Evolutionary conservation across 2,329 filamentous ascomycete species (phyloP).

Genomic region (Colletotrichum graminicola): DNA sequence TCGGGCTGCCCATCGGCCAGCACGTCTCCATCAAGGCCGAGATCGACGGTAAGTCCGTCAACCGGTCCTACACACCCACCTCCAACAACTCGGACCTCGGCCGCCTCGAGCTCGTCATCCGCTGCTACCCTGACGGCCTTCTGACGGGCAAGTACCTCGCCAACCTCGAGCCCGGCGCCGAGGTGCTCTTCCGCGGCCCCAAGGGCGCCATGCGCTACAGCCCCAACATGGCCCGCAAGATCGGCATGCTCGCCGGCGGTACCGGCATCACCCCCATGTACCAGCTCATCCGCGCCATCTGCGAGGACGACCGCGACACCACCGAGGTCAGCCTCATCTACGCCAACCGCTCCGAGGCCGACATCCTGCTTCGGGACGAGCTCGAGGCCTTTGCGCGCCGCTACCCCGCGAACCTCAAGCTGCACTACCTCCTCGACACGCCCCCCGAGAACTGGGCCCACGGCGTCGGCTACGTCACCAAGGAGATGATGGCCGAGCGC

Average conservation of each 20-base stretch:
- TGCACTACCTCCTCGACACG: conserved; percentile 67
- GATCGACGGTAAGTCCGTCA: conserved; percentile 59
- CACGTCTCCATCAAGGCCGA: conserved; percentile 65
- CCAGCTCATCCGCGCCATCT: conserved; percentile 70
- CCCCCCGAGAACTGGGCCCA: conserved; percentile 61
- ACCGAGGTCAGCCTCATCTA: conserved; percentile 70
- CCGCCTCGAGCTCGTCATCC: conserved; percentile 63
- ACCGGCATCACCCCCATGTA: conserved; percentile 53
- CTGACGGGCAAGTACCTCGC: conserved; percentile 64
- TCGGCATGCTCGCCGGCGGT: conserved; percentile 68
- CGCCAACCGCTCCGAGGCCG: conserved; percentile 68
- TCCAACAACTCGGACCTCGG: conserved; percentile 65
- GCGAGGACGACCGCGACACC: conserved; percentile 68
- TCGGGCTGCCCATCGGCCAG: conserved; percentile 69
- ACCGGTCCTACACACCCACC: conserved; percentile 66
- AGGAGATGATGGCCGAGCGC: conserved; percentile 60
- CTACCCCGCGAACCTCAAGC: conserved; percentile 66
- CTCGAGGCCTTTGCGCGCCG: conserved; percentile 65
- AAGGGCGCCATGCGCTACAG: conserved; percentile 68
- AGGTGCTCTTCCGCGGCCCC: conserved; percentile 65
- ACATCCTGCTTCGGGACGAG: conserved; percentile 69
- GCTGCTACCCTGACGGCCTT: conserved; percentile 63
- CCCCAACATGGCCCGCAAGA: conserved; percentile 55
- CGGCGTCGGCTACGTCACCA: conserved; percentile 64
- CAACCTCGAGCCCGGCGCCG: conserved; percentile 60